Base-by-base conservation (phyloP, 345 rosid species). In the Linum trigynum region DNA sequence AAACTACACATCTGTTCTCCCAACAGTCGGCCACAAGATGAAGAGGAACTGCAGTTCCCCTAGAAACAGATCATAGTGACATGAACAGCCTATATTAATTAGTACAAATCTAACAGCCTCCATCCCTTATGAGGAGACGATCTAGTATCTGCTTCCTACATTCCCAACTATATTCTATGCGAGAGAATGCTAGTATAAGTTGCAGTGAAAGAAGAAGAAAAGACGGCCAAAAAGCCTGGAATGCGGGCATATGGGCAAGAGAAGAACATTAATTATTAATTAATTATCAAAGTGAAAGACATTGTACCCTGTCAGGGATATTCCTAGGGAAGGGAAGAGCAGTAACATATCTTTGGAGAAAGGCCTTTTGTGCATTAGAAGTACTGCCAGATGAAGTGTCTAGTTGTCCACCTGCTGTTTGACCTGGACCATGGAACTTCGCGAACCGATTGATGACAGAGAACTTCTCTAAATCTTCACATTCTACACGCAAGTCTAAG, bases 231-330 rank as follows among this genome's bases (percentile, higher is more conserved):
- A 23, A 23, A 23, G 32, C 32, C 32, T 23, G 32, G 32, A 23
- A 23, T 23, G 32, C 32, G 32, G 32, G 32, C 32, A 23, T 23
- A 23, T 23, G 32, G 63, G 67, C 64, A 61, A 78, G 62, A 67
- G 60, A 66, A 63, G 66, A 64, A 55, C 58, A 61, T 66, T 75
- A 79, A 79, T 68, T 76, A 71, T 45, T 45, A 45, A 45, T 9
- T 80, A 23, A 23, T 23, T 58, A 81, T 86, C 83, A 90, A 69
- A 94, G 91, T 62, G 99, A 80, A 56, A 90, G 89, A 81, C 99
- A 88, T 64, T 83, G 97, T 83, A 86, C 84, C 81, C 80, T 80
- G 67, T 88, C 99, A 50, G 99, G 99, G 71, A 90, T 82, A 77
- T 85, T 82, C 78, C 71, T 81, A 61, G 99, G 96, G 83, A 88